Conservation (phyloP, 1,284 basidiomycete species). For the Boletus smithii region DNA sequence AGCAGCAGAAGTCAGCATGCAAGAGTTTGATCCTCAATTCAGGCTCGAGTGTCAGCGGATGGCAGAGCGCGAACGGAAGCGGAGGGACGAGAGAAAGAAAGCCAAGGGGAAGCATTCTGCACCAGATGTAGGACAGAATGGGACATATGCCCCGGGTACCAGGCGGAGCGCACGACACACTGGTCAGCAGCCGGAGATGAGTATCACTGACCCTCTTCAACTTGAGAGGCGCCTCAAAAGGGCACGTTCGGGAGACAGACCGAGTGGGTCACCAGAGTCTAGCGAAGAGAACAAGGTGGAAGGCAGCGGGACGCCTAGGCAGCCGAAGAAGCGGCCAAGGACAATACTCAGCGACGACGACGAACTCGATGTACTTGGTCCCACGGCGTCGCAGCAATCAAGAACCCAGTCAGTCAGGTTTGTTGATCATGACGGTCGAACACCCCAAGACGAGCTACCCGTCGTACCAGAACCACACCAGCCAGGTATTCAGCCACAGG, state of each 20-base stretch:
- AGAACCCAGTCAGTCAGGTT: constrained; percentile 44
- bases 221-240: constrained; percentile 72
- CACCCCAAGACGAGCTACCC: constrained; percentile 22
- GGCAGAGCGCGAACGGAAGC: constrained; percentile 73
- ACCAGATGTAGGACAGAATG: constrained; percentile 25
- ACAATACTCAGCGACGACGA: constrained; percentile 42
- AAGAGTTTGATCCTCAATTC: constrained; percentile 86
- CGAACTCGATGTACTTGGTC: constrained; percentile 38
- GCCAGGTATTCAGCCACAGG: background rate
- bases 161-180: constrained; percentile 69
- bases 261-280: constrained; percentile 51
- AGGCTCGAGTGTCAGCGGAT: constrained; percentile 85
- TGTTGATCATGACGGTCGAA: constrained; percentile 30
- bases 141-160: constrained; percentile 41
- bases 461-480: constrained; percentile 4
- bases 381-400: constrained; percentile 31
- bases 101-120: constrained; percentile 38
- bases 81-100: constrained; percentile 59
- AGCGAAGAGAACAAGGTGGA: constrained; percentile 46
- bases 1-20: constrained; percentile 81
- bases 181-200: constrained; percentile 65
- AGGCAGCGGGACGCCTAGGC: constrained; percentile 29
- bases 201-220: constrained; percentile 66
- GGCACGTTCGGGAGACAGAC: constrained; percentile 58
- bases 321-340: constrained; percentile 54